Base-by-base conservation (phyloP, 2,329 filamentous ascomycete species). In the Tricladium varicosporioides region DNA sequence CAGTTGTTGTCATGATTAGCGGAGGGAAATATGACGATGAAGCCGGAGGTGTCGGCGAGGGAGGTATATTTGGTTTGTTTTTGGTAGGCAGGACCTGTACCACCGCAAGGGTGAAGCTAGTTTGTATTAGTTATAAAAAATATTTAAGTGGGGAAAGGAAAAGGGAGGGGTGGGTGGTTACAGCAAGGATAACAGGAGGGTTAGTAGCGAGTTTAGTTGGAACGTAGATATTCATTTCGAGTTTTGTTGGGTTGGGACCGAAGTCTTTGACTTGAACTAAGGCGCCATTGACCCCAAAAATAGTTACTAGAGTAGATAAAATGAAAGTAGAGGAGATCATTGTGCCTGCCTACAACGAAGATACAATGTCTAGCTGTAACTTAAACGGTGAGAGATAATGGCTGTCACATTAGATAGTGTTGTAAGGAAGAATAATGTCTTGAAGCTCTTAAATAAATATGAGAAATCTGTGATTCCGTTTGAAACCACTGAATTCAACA, bases 21-120 rank as follows among this genome's bases (percentile, higher is more conserved):
- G 61, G 76, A 74, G 1, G 81, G 81, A 69, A 82, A 86, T 65
- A 86, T 80, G 59, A 81, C 76, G 54, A 87, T 83, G 70, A 81
- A 85, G 42, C 81, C 82, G 53, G 83, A 74, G 47, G 73, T 65
- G 58, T 80, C 78, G 5, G 83, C 79, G 8, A 83, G 72, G 5
- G 14, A 8, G 16, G 53, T 19, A 14, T 36, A 32, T 10, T 48
- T 48, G 8, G 33, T 47, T 22, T 36, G 27, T 1, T 31, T 19
- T 13, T 18, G 45, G 32, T 55, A 55, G 14, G 18, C n/a, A 13
- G 46, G 18, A 1, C 18, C 53, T 16, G 46, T 45, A 16, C 46
- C 53, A 4, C 5, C 5, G 36, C 53, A 55, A 15, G 36, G 22
- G 15, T 55, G 53, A n/a, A 53, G 22, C 51, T 53, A 11, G 5